Percentiles rank a stretch among this genome's conserved stretches.
Conservation (phyloP, 352 stramenopile genomes). For the Thraustochytrium sp. region DNA sequence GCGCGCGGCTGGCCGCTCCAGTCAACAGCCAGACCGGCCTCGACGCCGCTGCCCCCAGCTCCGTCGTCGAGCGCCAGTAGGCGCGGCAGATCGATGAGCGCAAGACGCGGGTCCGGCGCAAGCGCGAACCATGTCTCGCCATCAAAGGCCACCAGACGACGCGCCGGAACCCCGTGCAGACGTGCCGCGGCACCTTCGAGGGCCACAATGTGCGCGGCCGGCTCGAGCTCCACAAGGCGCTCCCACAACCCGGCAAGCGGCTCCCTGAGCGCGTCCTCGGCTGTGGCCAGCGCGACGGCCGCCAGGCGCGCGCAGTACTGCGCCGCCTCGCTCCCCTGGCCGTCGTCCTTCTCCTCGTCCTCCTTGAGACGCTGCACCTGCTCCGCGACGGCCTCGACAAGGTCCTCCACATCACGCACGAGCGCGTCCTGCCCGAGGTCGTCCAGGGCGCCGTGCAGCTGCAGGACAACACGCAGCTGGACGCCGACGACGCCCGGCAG, state of each 20-base stretch:
- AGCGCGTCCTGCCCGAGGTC: conserved; percentile 6
- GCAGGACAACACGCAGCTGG: neutral
- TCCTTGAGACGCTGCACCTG: neutral
- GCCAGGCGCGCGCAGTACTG: neutral
- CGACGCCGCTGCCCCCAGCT: neutral
- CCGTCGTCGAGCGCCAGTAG: neutral
- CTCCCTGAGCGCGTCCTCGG: conserved; percentile 16
- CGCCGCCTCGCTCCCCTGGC: neutral
- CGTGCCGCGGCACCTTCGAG: neutral
- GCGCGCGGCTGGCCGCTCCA: neutral
- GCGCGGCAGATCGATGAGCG: neutral
- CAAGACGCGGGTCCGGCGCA: neutral
- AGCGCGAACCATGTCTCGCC: neutral
- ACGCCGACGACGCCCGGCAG: neutral
- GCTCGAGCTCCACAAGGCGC: neutral
- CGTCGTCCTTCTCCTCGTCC: too few relatives aligned
- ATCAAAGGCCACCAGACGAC: neutral
- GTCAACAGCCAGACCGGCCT: neutral
- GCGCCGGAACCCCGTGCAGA: neutral
- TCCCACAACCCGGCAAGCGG: neutral
- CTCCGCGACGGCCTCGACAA: neutral
- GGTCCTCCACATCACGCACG: neutral
- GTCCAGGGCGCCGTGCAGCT: conserved; percentile 1
- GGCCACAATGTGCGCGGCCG: neutral
- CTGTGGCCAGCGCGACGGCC: neutral